phyloP scores from a whole-genome alignment of 805 yeast species.

The Nakazawaea anatomiae region DNA sequence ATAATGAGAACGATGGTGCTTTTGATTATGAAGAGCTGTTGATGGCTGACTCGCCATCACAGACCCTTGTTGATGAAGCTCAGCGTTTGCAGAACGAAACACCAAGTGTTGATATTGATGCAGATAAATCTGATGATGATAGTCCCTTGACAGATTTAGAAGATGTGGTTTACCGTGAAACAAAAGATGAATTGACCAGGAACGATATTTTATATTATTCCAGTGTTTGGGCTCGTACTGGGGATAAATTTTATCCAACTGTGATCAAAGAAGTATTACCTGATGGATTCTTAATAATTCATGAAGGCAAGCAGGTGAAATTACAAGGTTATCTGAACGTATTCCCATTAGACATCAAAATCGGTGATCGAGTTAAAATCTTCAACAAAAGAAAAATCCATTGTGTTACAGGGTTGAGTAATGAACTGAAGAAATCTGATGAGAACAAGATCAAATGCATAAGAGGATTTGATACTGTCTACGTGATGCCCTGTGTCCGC shows the following conservation, averaged over 20 bases:
- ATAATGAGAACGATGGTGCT: too few species aligned
- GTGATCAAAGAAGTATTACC: slow-evolving; percentile 2
- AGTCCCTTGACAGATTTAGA: background rate
- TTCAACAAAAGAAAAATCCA: slow-evolving; percentile 27
- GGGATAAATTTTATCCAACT: slow-evolving; percentile 9
- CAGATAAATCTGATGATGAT: background rate
- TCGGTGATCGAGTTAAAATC: slow-evolving; percentile 48
- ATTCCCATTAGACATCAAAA: slow-evolving; percentile 41
- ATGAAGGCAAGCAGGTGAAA: slow-evolving; percentile 3
- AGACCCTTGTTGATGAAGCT: background rate
- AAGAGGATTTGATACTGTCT: slow-evolving; percentile 54
- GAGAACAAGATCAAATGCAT: slow-evolving; percentile 39
- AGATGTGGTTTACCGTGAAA: background rate
- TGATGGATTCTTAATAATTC: slow-evolving; percentile 6
- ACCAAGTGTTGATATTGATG: background rate
- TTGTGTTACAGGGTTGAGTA: slow-evolving; percentile 41
- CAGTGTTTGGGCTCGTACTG: slow-evolving; percentile 14
- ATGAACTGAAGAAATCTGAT: slow-evolving; percentile 10
- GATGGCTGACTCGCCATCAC: background rate
- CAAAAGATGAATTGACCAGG: background rate
- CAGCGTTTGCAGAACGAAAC: background rate
- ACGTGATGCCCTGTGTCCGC: slow-evolving; percentile 20
- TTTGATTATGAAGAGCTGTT: too few species aligned
- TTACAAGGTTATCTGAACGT: slow-evolving; percentile 24
- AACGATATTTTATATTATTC: slow-evolving; percentile 2